Base-by-base conservation (phyloP, 2,329 filamentous ascomycete species). In the Colletotrichum costaricense region DNA sequence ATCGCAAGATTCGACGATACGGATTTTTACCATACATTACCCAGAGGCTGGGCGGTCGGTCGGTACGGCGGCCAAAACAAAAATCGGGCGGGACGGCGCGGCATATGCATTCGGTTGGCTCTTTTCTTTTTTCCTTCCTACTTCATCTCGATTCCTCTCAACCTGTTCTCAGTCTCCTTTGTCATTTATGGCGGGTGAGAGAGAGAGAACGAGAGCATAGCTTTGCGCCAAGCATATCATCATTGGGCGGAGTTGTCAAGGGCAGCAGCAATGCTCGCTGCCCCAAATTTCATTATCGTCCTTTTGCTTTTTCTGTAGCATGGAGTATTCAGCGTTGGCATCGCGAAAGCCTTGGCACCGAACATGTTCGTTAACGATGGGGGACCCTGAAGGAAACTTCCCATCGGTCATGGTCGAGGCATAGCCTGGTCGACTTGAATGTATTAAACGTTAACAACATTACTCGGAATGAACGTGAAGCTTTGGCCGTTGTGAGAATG, bases 1-100 rank as follows among this genome's bases (percentile, higher is more conserved):
- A 73, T 73, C 70, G 42, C 67, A 64, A 70, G 56, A 62, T 70
- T 73, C 60, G 54, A 73, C 35, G 59, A 70, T 46, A 65, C 59
- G 42, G 59, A 38, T 46, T 57, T 58, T 65, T 55, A 63, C 66
- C 65, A 60, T 38, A 64, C 58, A 49, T 49, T n/a, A 19, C 42
- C 66, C 66, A 64, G 19, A 55, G 55, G 62, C 49, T 38, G 56
- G 4, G 59, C 14, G 33, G 42, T 49, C 42, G 26, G 46, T 56
- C 24, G 69, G 46, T 62, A 63, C 62, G 60, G 67, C 60, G 55
- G 56, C 56, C 70, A 73, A 73, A 70, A 73, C 9, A 38, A 73
- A 72, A 69, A 24, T 65, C 14, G 62, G 57, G 69, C 62, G 70
- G 70, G 16, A 64, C 46, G 60, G 66, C 66, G 66, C 66, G 42